A percentile compares a stretch with the other conserved stretches of the same genome.
These are phyloP conservation scores for Cladosporium cucumerinum DNA, from an alignment of 2,329 filamentous ascomycete genomes.

Conservation along the genomic window DNA sequence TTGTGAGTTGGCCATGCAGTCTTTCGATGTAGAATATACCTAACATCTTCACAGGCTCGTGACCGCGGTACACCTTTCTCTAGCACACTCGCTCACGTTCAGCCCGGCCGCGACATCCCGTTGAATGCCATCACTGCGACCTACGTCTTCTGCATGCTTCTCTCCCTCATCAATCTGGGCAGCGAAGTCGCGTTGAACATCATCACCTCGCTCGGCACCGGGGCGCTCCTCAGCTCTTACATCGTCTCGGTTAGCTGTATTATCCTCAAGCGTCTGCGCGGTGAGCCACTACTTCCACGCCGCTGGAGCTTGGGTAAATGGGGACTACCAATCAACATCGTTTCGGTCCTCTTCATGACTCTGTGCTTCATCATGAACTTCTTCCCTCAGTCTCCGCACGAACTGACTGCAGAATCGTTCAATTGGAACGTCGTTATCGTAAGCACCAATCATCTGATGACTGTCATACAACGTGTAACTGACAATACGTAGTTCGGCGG, in stretches of 20 bases:
- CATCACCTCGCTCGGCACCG: conserved; percentile 40
- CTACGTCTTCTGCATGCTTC: conserved; percentile 24
- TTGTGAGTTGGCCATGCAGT: conserved; percentile 33
- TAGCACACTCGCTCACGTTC: conserved; percentile 23
- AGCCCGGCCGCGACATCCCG: conserved; percentile 32
- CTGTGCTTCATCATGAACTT: conserved; percentile 31
- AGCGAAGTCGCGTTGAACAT: conserved; percentile 33
- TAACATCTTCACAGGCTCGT: conserved; percentile 33
- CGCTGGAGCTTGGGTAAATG: conserved; percentile 40
- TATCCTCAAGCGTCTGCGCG: conserved; percentile 36
- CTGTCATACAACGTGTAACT: not conserved
- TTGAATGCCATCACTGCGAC: conserved; percentile 28
- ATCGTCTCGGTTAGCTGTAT: conserved; percentile 38
- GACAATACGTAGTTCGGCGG: conserved; percentile 4
- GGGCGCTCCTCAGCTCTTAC: conserved; percentile 41
- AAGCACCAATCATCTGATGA: not conserved
- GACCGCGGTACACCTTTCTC: conserved; percentile 43
- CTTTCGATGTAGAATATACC: conserved; percentile 22
- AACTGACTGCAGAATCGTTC: conserved; percentile 38
- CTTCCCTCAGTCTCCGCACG: conserved; percentile 40
- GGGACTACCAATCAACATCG: conserved; percentile 40
- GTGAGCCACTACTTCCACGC: conserved; percentile 34
- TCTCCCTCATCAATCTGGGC: conserved; percentile 30
- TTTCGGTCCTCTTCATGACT: conserved; percentile 39
- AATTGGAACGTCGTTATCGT: conserved; percentile 41